phyloP scores from a whole-genome alignment of 257 asterid genomes.

The Fraxinus quadrangulata region DNA sequence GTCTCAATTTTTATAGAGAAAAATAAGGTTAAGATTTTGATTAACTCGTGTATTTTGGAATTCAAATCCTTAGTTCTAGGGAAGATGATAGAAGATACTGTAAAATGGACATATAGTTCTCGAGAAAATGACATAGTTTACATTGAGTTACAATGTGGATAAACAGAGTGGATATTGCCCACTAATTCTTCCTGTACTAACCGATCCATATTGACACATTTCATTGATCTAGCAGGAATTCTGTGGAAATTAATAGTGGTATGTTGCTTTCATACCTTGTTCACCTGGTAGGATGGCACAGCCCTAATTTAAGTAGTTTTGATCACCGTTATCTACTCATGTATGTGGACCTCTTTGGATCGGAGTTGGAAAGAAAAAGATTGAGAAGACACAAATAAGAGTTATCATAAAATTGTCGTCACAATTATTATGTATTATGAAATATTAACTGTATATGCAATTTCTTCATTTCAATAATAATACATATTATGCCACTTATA shows the following conservation, averaged over 20 bases:
- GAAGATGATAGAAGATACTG: background rate
- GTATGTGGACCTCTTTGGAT: background rate
- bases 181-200: background rate
- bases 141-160: background rate
- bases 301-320: background rate
- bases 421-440: background rate
- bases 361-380: background rate
- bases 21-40: background rate
- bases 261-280: background rate
- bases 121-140: background rate
- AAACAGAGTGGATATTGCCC: background rate
- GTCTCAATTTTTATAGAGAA: no score
- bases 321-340: background rate
- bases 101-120: background rate
- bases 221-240: background rate
- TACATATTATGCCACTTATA: conserved; percentile 17
- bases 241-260: background rate
- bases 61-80: background rate
- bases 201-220: background rate
- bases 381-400: background rate
- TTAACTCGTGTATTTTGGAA: no score
- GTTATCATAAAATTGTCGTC: background rate
- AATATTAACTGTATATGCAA: conserved; percentile 10
- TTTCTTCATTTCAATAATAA: conserved; percentile 16
- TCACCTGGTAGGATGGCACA: background rate